Evolutionary conservation across 2,329 filamentous ascomycete genomes (phyloP).

Genomic region (Bisporella sp.): DNA sequence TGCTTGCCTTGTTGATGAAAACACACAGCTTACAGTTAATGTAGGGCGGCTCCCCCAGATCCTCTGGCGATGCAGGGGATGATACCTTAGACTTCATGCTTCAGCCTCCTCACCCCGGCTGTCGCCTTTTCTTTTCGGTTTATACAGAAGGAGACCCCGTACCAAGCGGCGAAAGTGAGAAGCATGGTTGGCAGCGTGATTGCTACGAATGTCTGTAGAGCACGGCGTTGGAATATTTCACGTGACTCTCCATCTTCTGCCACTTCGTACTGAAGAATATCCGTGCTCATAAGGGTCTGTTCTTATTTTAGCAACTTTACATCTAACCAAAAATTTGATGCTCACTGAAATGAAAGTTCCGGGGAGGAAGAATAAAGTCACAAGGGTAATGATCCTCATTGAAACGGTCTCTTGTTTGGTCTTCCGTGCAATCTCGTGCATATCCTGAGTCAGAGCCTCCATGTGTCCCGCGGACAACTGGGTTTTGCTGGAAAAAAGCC

Average conservation of each 20-base stretch:
- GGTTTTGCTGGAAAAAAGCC: conserved; percentile 19
- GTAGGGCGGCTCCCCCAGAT: no score
- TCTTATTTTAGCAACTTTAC: background rate
- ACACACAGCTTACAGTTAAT: no score
- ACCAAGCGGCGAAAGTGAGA: conserved; percentile 29
- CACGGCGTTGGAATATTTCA: conserved; percentile 16
- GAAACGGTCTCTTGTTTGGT: conserved; percentile 33
- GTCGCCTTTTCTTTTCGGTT: conserved; percentile 5
- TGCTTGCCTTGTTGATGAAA: no score
- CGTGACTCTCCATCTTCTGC: background rate
- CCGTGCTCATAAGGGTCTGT: conserved; percentile 35
- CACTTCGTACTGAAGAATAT: conserved; percentile 26
- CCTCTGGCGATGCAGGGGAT: no score
- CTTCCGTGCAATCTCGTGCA: conserved; percentile 29
- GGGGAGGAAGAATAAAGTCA: conserved; percentile 36
- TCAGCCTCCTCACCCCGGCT: background rate
- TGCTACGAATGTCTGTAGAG: conserved; percentile 25
- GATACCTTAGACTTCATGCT: no score
- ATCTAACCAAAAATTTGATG: background rate
- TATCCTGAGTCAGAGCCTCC: conserved; percentile 21
- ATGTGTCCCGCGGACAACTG: conserved; percentile 16
- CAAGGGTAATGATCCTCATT: conserved; percentile 35
- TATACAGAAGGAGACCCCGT: conserved; percentile 25
- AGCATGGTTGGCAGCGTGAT: conserved; percentile 30
- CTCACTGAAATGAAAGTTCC: conserved; percentile 36